Percentiles rank a stretch among this genome's conserved stretches.
phyloP scores from a whole-genome alignment of 441 rosid species.

The Populus hybrid region DNA sequence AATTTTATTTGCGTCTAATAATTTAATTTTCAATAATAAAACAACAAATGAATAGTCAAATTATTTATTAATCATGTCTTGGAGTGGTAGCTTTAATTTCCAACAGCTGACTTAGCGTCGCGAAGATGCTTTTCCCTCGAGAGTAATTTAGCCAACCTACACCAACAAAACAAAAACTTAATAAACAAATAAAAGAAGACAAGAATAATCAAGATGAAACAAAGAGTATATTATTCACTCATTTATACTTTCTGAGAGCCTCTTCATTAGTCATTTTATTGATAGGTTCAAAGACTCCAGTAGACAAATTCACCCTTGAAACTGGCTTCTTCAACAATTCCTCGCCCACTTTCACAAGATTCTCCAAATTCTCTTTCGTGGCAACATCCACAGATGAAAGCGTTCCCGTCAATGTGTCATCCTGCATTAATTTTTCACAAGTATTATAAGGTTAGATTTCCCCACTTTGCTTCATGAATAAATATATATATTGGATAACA shows the following conservation, averaged over 20 bases:
- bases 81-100: not conserved
- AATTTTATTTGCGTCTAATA: not conserved
- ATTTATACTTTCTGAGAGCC: not conserved
- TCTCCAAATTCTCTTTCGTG: not conserved
- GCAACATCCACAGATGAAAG: not conserved
- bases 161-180: not conserved
- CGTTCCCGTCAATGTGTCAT: not conserved
- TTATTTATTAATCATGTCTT: not conserved
- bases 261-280: not conserved
- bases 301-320: not conserved
- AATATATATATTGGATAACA: no score
- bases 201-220: not conserved
- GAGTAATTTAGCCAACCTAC: not conserved
- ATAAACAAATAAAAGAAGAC: no score
- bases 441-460: no score
- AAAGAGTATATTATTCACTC: no score
- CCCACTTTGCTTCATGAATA: no score
- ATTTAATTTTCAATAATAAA: not conserved
- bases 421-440: not conserved
- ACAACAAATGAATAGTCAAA: not conserved
- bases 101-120: not conserved
- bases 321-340: conserved; percentile 7
- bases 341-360: not conserved
- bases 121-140: not conserved
- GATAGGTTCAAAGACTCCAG: conserved; percentile 8